Base-by-base conservation (phyloP, 441 rosid species). In the Euphorbia celastroides region DNA sequence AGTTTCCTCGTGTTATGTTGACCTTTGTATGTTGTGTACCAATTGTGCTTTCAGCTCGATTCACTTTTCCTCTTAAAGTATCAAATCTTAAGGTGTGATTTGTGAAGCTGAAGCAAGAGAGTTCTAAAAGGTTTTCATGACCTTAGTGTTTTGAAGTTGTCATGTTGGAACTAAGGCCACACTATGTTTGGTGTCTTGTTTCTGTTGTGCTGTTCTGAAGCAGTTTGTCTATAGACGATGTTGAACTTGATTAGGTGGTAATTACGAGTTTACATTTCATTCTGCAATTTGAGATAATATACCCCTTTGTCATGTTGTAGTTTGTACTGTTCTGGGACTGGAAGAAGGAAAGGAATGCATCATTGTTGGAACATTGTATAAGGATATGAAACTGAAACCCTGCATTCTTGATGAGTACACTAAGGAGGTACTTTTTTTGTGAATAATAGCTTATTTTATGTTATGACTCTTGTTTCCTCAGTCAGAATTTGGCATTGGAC, bases 381-480 rank as follows among this genome's bases (percentile, higher is more conserved):
- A 93, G 82, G 88, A 91, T 67, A 94, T 94, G 99, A 87, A 92
- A 79, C 98, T 94, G 68, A 94, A 94, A 71, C 97, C 98, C 73
- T 84, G 87, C 57, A 83, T 94, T 74, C 98, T 94, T 68, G 97
- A 92, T 74, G 99, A 92, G 80, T 94, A 94, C 73, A 86, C 99
- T 38, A 94, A 88, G 81, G 92, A 92, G 96, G 97, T 91, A 74
- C 48, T 51, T 41, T 44, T 70, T 66, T 65, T 16, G 17, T 63
- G 10, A 28, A 58, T 51, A 61, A 17, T 38, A 32, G 31, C 63
- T 70, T 22, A 25, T 57, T 52, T 36, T 44, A 30, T 64, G 52
- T 13, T n/a, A 64, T 50, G 23, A 22, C 23, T 19, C 27, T 42
- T 8, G 3, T 32, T 66, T 67, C 71, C 55, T 36, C 57, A 70